These are phyloP conservation scores for Coemansia sp. DNA, from an alignment of 192 early-diverging fungal genomes.

Conservation along the genomic window DNA sequence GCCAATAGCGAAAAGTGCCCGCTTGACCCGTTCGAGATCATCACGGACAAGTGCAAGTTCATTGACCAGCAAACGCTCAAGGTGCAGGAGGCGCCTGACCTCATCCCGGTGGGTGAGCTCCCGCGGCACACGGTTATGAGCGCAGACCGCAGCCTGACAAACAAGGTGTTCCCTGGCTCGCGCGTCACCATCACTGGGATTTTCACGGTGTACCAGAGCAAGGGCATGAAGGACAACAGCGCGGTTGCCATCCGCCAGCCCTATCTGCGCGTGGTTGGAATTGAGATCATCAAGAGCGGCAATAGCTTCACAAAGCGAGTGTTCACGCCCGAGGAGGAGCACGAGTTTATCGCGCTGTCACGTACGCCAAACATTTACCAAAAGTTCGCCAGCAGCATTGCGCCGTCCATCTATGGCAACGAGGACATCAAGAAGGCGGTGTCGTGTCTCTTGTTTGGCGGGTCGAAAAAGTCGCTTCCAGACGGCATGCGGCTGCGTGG, in stretches of 20 bases:
- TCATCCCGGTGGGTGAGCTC: constrained; percentile 97
- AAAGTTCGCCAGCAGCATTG: constrained; percentile 89
- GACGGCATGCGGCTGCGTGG: constrained; percentile 97
- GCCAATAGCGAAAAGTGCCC: constrained; percentile 43
- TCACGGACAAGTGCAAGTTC: constrained; percentile 94
- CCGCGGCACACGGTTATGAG: constrained; percentile 91
- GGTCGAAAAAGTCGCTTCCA: constrained; percentile 92
- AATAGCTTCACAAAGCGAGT: constrained; percentile 60
- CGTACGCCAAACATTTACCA: constrained; percentile 84
- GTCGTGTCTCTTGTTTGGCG: constrained; percentile 91
- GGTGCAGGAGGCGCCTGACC: constrained; percentile 94
- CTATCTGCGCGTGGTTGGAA: constrained; percentile 91
- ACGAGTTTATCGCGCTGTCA: constrained; percentile 86
- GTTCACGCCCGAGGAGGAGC: constrained; percentile 92
- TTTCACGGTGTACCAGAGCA: constrained; percentile 89
- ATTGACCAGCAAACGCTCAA: constrained; percentile 97
- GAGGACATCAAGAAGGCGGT: constrained; percentile 98
- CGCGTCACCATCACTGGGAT: constrained; percentile 92
- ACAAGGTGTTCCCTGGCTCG: constrained; percentile 90
- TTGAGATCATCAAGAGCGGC: constrained; percentile 77
- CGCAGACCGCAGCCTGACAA: constrained; percentile 81
- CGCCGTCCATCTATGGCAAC: constrained; percentile 95
- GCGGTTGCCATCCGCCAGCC: constrained; percentile 90
- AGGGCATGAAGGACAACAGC: constrained; percentile 60
- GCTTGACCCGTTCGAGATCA: constrained; percentile 90